Evolutionary conservation across 805 yeast species (phyloP).

Genomic region (Candida ortonii): DNA sequence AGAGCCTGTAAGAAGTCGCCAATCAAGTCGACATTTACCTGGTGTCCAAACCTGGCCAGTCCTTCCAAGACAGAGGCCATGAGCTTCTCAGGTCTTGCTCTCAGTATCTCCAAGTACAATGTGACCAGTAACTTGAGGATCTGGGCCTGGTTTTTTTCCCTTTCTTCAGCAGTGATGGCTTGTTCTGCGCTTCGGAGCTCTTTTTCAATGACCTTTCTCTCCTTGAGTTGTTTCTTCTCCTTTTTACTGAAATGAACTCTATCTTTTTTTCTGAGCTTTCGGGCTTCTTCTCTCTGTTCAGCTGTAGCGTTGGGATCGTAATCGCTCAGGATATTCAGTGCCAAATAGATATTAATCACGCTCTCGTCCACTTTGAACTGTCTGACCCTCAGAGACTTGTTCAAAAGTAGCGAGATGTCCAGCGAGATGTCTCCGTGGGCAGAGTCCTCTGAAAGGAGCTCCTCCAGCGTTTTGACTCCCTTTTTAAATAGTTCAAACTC

Average conservation of each 20-base stretch:
- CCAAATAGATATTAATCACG: conserved; percentile 67
- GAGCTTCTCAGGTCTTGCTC: conserved; percentile 56
- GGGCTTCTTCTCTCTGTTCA: conserved; percentile 41
- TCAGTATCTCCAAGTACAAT: conserved; percentile 74
- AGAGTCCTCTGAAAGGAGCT: conserved; percentile 70
- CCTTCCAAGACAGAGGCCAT: conserved; percentile 92
- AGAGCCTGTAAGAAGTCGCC: conserved; percentile 92
- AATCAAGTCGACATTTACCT: conserved; percentile 86
- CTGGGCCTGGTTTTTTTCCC: conserved; percentile 82
- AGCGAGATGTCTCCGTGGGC: conserved; percentile 77
- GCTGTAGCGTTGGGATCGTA: conserved; percentile 64
- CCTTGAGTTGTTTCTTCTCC: conserved; percentile 84
- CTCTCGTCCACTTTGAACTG: conserved; percentile 81
- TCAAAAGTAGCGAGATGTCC: conserved; percentile 65
- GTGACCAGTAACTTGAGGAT: conserved; percentile 70
- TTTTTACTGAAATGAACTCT: conserved; percentile 88
- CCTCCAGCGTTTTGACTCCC: conserved; percentile 64
- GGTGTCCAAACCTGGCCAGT: conserved; percentile 81
- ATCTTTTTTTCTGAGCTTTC: conserved; percentile 75
- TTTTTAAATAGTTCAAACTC: conserved; percentile 51
- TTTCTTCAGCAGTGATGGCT: conserved; percentile 80
- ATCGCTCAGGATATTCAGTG: conserved; percentile 63
- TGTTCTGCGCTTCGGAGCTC: conserved; percentile 87
- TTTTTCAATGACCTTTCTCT: conserved; percentile 80
- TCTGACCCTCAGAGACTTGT: conserved; percentile 70